Evolutionary conservation across 106 monocot species (phyloP).

Genomic region (Dendrobium officinale): DNA sequence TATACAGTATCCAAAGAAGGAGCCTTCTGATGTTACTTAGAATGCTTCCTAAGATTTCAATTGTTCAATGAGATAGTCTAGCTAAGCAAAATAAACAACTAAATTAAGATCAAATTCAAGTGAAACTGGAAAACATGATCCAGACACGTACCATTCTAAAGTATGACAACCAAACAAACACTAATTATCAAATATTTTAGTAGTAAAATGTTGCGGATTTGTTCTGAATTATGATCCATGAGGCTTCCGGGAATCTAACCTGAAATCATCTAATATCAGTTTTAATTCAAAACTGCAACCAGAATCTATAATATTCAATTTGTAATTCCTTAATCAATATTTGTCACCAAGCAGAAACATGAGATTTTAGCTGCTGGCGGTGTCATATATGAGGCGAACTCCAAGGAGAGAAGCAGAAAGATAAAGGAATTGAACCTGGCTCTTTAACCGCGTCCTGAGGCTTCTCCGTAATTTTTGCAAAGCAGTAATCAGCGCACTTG

Average conservation of each 20-base stretch:
- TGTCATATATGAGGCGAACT: background rate
- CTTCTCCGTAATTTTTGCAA: constrained; percentile 5
- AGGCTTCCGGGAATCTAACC: too few relatives aligned
- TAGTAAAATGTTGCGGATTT: too few relatives aligned
- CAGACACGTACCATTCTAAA: too few relatives aligned
- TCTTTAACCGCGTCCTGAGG: background rate
- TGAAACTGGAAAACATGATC: background rate
- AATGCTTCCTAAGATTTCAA: background rate
- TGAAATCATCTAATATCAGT: too few relatives aligned
- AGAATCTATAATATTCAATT: too few relatives aligned
- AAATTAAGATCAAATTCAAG: background rate
- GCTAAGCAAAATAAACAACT: background rate
- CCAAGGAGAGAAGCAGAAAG: background rate
- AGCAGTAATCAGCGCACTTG: background rate
- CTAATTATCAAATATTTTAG: too few relatives aligned
- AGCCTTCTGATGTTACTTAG: background rate
- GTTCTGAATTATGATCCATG: too few relatives aligned
- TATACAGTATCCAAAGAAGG: background rate
- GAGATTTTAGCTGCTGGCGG: background rate
- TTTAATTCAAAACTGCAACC: too few relatives aligned
- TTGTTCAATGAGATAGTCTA: background rate
- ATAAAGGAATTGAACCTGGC: constrained; percentile 1
- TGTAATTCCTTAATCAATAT: background rate
- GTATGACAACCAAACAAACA: too few relatives aligned
- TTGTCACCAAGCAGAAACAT: background rate